A percentile compares a stretch with the other conserved stretches of the same genome.
These are phyloP conservation scores for Sergeia podlipaevii DNA, from an alignment of 208 protist species.

Conservation along the genomic window DNA sequence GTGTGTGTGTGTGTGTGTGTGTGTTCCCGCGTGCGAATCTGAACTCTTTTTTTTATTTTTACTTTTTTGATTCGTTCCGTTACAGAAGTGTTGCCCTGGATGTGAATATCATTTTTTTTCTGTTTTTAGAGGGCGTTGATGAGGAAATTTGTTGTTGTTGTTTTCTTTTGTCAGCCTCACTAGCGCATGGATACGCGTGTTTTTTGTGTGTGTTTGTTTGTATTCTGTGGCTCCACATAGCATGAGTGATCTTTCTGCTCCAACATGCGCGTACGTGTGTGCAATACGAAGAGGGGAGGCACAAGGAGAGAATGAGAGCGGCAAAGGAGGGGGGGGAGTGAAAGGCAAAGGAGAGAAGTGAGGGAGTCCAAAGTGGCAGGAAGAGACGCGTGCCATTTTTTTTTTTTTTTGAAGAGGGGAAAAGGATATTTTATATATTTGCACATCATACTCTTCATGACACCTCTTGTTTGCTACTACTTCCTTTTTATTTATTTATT, in stretches of 20 bases:
- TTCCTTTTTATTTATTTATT: slow-evolving; percentile 7
- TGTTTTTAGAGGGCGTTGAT: not conserved
- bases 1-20: not conserved
- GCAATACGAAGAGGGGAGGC: too few species aligned
- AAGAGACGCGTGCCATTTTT: too few species aligned
- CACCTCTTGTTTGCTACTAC: slow-evolving; percentile 7
- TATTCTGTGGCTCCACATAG: not conserved
- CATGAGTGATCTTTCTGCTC: too few species aligned
- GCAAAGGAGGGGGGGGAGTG: too few species aligned
- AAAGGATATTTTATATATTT: not conserved
- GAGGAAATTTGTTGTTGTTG: not conserved
- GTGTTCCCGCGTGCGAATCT: not conserved
- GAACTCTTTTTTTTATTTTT: not conserved
- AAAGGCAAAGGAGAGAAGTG: too few species aligned
- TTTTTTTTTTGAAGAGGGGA: slow-evolving; percentile 1
- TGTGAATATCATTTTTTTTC: too few species aligned
- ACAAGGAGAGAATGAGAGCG: too few species aligned
- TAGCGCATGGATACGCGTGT: not conserved
- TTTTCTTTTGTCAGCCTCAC: not conserved
- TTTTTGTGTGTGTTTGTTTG: not conserved
- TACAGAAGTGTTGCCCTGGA: not conserved
- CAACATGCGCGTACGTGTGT: too few species aligned
- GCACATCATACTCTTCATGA: not conserved
- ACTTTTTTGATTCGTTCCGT: not conserved
- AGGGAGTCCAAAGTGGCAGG: too few species aligned